Conservation (phyloP, 2,329 filamentous ascomycete genomes). For the Scleromitrula shiraiana region DNA sequence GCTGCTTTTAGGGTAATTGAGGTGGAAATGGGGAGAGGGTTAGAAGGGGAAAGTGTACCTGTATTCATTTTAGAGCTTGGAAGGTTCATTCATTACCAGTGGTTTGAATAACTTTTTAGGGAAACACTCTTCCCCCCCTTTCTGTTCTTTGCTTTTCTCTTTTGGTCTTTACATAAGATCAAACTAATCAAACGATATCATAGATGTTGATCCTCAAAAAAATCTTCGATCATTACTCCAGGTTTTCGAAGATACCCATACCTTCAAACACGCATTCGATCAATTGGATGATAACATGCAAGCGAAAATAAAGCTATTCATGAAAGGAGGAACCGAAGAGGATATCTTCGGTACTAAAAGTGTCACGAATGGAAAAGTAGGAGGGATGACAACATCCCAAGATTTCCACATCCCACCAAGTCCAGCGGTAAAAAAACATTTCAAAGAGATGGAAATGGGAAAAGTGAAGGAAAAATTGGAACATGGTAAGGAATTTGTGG, state of each 20-base stretch:
- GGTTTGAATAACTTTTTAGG: no score
- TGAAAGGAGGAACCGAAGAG: constrained; percentile 21
- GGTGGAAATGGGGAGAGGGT: no score
- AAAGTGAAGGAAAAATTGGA: not conserved
- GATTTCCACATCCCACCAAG: constrained; percentile 28
- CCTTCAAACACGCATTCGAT: constrained; percentile 24
- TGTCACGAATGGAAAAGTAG: no score
- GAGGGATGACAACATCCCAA: no score
- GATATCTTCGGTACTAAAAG: no score
- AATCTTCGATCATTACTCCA: constrained; percentile 29
- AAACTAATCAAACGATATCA: no score
- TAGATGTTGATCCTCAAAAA: constrained; percentile 26
- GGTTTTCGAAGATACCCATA: constrained; percentile 26
- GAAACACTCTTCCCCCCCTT: no score
- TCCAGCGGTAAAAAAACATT: constrained; percentile 29
- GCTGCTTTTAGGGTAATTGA: not conserved
- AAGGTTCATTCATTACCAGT: no score
- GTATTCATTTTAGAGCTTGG: no score
- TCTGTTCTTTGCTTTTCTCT: no score
- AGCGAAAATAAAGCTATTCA: constrained; percentile 27
- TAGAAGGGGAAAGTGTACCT: no score
- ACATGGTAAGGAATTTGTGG: not conserved
- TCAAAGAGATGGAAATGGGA: constrained; percentile 19
- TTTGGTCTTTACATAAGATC: no score
- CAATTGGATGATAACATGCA: constrained; percentile 26